These are phyloP conservation scores for Acanthamoeba castellanii DNA, from an alignment of 208 protist species.

Conservation along the genomic window DNA sequence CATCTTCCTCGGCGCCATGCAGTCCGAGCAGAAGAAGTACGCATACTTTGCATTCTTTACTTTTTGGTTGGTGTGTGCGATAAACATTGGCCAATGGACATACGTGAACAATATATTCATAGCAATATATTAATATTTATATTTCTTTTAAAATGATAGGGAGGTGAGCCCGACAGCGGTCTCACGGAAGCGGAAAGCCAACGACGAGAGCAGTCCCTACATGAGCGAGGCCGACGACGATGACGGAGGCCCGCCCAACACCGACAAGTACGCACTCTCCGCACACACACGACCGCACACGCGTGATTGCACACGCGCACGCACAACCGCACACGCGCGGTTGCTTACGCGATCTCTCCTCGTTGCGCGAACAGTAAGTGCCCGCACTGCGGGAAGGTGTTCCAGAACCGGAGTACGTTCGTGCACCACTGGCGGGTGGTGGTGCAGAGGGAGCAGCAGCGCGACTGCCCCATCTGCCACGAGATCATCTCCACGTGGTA, in stretches of 20 bases:
- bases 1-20: slow-evolving; percentile 25
- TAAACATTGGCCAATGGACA: too few relatives aligned
- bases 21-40: slow-evolving; percentile 12
- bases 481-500: slow-evolving; percentile 51
- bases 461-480: slow-evolving; percentile 40
- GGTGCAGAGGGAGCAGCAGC: slow-evolving; percentile 44
- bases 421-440: slow-evolving; percentile 11
- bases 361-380: not conserved
- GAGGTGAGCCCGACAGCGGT: not conserved
- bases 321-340: too few relatives aligned
- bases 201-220: slow-evolving; percentile 3
- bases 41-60: not conserved
- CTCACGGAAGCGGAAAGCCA: not conserved
- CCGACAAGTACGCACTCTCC: not conserved
- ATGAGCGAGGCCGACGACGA: slow-evolving; percentile 19
- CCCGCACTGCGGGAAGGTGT: slow-evolving; percentile 31
- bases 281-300: too few relatives aligned
- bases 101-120: too few relatives aligned
- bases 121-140: not conserved
- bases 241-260: slow-evolving; percentile 1
- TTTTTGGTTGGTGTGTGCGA: not conserved
- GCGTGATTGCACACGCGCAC: too few relatives aligned
- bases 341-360: not conserved
- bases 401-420: slow-evolving; percentile 12
- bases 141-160: not conserved